Percentiles rank a stretch among this genome's conserved stretches.
Evolutionary conservation across 2,329 filamentous ascomycete species (phyloP).

Genomic region (Pseudopyricularia javanii): DNA sequence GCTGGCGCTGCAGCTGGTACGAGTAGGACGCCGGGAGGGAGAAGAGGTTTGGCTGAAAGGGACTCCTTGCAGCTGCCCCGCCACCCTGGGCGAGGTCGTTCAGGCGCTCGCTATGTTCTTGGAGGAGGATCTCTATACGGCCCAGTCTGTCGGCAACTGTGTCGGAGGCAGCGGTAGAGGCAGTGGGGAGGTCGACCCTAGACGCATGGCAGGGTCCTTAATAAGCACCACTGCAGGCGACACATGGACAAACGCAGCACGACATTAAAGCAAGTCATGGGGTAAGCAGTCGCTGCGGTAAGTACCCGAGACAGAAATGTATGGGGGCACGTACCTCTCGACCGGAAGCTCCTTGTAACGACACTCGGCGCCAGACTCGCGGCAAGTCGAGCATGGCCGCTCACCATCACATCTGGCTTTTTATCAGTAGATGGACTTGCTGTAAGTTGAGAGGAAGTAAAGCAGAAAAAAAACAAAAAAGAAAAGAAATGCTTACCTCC

Average conservation of each 20-base stretch:
- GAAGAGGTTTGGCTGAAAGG: slow-evolving; percentile 3
- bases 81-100: slow-evolving; percentile 6
- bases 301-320: not conserved
- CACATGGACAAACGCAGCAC: not conserved
- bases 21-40: slow-evolving; percentile 3
- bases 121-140: slow-evolving; percentile 21
- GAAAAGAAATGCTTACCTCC: not conserved
- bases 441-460: not conserved
- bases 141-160: slow-evolving; percentile 22
- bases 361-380: slow-evolving; percentile 23
- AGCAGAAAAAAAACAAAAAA: not conserved
- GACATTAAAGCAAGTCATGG: not conserved
- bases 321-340: slow-evolving; percentile 9
- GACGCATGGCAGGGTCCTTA: slow-evolving; percentile 4
- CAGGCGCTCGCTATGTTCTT: slow-evolving; percentile 12
- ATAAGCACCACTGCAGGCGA: slow-evolving; percentile 3
- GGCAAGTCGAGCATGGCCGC: slow-evolving; percentile 23
- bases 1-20: not conserved
- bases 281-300: not conserved
- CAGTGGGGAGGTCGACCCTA: slow-evolving; percentile 19
- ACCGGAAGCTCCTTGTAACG: slow-evolving; percentile 24
- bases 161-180: slow-evolving; percentile 10
- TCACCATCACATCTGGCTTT: slow-evolving; percentile 23
- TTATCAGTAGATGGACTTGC: not conserved
- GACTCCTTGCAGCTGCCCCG: not conserved